Evolutionary conservation across 495 filamentous ascomycete species (phyloP).

Genomic region (Haplographium delicatum): DNA sequence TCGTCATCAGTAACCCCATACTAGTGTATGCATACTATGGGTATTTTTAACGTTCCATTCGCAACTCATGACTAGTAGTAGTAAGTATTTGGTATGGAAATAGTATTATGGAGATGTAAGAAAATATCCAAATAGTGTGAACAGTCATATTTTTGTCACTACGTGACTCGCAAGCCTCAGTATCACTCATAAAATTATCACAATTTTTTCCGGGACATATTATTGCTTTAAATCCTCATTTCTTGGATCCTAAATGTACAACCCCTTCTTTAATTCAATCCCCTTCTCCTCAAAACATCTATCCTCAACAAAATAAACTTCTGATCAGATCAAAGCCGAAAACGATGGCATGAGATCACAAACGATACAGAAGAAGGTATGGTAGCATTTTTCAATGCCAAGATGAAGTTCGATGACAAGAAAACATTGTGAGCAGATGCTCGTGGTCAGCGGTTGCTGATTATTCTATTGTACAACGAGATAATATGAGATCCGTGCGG

Average conservation of each 20-base stretch:
- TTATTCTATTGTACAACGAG: slow-evolving; percentile 15
- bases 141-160: too few relatives aligned
- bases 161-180: neutral
- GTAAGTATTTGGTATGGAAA: too few relatives aligned
- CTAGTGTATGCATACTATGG: too few relatives aligned
- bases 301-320: slow-evolving; percentile 17
- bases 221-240: slow-evolving; percentile 14
- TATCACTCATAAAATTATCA: neutral
- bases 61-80: too few relatives aligned
- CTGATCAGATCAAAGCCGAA: slow-evolving; percentile 25
- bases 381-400: slow-evolving; percentile 22
- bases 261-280: too few relatives aligned
- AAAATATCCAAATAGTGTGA: too few relatives aligned
- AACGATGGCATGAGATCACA: slow-evolving; percentile 11
- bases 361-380: slow-evolving; percentile 24
- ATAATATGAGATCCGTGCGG: slow-evolving; percentile 1
- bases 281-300: slow-evolving; percentile 5
- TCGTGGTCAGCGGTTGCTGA: slow-evolving; percentile 6
- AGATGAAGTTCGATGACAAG: slow-evolving; percentile 22
- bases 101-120: too few relatives aligned
- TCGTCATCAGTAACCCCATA: too few relatives aligned
- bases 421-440: slow-evolving; percentile 15
- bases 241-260: slow-evolving; percentile 24
- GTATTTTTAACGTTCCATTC: too few relatives aligned
- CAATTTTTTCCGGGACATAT: neutral